phyloP scores from a whole-genome alignment of 2,329 filamentous ascomycete species.

The Calonectria hongkongensis region DNA sequence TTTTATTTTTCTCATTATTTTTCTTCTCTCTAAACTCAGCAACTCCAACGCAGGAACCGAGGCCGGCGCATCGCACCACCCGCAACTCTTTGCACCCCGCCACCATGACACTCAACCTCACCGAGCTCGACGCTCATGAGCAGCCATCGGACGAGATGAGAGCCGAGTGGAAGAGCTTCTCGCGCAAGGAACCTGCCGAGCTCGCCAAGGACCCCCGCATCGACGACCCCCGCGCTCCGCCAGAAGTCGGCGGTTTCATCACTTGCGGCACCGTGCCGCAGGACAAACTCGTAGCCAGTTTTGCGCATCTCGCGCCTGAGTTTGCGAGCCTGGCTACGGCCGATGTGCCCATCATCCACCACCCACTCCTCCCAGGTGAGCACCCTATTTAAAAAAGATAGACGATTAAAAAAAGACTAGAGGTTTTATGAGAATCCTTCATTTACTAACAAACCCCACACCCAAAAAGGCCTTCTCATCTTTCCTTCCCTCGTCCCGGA shows the following conservation, averaged over 20 bases:
- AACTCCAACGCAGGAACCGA: background rate
- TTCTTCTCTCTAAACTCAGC: background rate
- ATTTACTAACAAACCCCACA: slow-evolving; percentile 16
- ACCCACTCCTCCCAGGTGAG: slow-evolving; percentile 81
- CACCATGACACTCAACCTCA: slow-evolving; percentile 54
- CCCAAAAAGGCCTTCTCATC: slow-evolving; percentile 82
- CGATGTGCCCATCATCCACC: slow-evolving; percentile 75
- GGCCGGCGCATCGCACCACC: background rate
- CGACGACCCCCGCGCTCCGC: slow-evolving; percentile 68
- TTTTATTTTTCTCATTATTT: background rate
- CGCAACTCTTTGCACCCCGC: slow-evolving; percentile 3
- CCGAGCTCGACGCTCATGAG: slow-evolving; percentile 83
- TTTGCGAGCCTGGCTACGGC: slow-evolving; percentile 56
- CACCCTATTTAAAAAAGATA: slow-evolving; percentile 11
- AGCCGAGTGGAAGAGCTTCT: slow-evolving; percentile 84
- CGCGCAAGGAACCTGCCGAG: slow-evolving; percentile 73
- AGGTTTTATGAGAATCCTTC: background rate
- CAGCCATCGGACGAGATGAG: slow-evolving; percentile 83
- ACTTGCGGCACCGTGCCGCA: slow-evolving; percentile 65
- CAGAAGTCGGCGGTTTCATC: slow-evolving; percentile 66
- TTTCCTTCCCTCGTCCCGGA: slow-evolving; percentile 84
- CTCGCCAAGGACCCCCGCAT: slow-evolving; percentile 74
- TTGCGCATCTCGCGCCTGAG: slow-evolving; percentile 63
- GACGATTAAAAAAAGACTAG: too few species aligned
- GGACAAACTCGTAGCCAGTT: slow-evolving; percentile 65